Base-by-base conservation (phyloP, 306 rosid species). In the Purshia tridentata region DNA sequence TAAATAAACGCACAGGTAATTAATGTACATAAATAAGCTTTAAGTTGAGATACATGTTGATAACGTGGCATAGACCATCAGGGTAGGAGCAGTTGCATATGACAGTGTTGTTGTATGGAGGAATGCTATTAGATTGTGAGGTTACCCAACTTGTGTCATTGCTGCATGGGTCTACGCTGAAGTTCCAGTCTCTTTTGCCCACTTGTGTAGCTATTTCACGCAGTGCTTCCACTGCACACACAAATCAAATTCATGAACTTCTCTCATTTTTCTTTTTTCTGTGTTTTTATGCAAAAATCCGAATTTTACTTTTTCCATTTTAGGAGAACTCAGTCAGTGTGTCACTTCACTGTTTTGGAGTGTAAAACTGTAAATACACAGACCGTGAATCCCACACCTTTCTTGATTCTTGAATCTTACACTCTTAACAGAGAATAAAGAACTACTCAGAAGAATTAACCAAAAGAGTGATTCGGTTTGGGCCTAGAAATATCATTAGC, bases 141-240 rank as follows among this genome's bases (percentile, higher is more conserved):
- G 83, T 80, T 8, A 4, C 14, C 80, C 76, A 74, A 8, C 23
- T 62, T 47, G 68, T 20, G 8, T 69, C 19, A 22, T 75, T 69
- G 13, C 2, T 10, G 61, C 79, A 80, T 3, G 80, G 76, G 62
- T 80, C 79, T 14, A 74, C 54, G 3, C 1, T 53, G 83, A 47
- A 16, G 59, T 74, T 53, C 80, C 79, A 73, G 45, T 60, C 79
- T 15, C 44, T 60, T 59, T 68, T 73, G 39, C 83, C 76, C 18
- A 73, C 6, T 53, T 79, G 75, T 6, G 0, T 1, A 23, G 13
- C 72, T 35, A 73, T 61, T 52, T 79, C 79, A 1, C 13, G 0
- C 6, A 79, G 76, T 46, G 76, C 75, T 35, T 37, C 20, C 59
- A 73, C 83, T 79, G 72, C 47, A 11, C 5, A 12, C 19, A 69